Conservation (phyloP, 2,329 filamentous ascomycete species). For the Byssochlamys sp. region DNA sequence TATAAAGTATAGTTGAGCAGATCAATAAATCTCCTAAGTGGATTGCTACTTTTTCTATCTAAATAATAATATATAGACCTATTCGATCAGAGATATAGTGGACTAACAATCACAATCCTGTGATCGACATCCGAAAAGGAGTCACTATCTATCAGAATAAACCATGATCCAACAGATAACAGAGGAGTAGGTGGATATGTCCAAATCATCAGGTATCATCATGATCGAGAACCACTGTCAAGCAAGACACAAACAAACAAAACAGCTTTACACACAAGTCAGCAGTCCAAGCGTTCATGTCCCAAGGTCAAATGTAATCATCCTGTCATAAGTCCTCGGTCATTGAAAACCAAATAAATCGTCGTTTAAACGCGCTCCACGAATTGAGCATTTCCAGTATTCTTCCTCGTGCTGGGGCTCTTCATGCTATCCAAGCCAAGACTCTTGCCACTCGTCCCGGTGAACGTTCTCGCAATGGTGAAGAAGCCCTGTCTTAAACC, state of each 20-base stretch:
- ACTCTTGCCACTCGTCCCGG: not conserved
- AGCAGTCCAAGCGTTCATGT: not conserved
- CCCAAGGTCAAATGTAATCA: not conserved
- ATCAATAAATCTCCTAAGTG: too few relatives aligned
- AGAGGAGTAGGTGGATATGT: not conserved
- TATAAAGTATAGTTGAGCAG: too few relatives aligned
- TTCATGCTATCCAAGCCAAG: not conserved
- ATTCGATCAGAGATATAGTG: too few relatives aligned
- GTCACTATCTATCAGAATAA: too few relatives aligned
- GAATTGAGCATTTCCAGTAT: not conserved
- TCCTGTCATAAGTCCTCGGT: too few relatives aligned
- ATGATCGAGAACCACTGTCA: not conserved
- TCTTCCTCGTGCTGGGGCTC: not conserved
- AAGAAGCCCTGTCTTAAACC: conserved; percentile 5
- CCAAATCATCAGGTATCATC: not conserved
- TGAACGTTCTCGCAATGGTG: not conserved
- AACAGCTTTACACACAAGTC: not conserved
- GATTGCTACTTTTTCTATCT: too few relatives aligned
- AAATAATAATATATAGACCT: too few relatives aligned
- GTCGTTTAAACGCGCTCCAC: not conserved
- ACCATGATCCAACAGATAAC: not conserved
- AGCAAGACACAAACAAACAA: not conserved
- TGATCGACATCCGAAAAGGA: too few relatives aligned
- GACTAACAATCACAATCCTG: too few relatives aligned
- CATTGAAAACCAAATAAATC: not conserved